phyloP scores from a whole-genome alignment of 371 early-diverging fungal genomes.

The Mucor circinelloides region DNA sequence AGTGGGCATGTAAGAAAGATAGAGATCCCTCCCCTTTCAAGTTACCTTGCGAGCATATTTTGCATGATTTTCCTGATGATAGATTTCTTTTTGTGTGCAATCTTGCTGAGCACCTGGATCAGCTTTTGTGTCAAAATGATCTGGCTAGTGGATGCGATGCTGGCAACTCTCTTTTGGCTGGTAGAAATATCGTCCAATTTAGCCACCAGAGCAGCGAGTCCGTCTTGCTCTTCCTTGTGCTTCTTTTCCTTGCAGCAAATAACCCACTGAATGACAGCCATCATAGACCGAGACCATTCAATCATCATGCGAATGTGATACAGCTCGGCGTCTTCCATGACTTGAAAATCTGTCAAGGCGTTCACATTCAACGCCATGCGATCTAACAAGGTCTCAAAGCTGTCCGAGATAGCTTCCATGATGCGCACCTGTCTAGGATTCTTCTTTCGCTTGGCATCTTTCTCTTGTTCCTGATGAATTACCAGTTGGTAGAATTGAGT shows the following conservation, averaged over 20 bases:
- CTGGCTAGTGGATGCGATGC: slow-evolving; percentile 14
- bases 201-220: slow-evolving; percentile 1
- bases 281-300: slow-evolving; percentile 44
- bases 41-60: slow-evolving; percentile 15
- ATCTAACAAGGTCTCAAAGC: slow-evolving; percentile 44
- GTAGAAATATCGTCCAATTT: neutral
- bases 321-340: slow-evolving; percentile 15
- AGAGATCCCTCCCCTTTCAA: neutral
- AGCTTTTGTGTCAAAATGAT: slow-evolving; percentile 37
- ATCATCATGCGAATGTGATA: slow-evolving; percentile 23
- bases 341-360: slow-evolving; percentile 9
- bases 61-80: slow-evolving; percentile 12
- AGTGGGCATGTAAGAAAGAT: slow-evolving; percentile 12
- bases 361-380: slow-evolving; percentile 42
- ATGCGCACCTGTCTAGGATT: slow-evolving; percentile 13
- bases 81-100: slow-evolving; percentile 16
- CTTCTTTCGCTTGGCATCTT: neutral
- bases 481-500: slow-evolving; percentile 17
- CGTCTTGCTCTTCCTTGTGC: slow-evolving; percentile 10
- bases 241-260: slow-evolving; percentile 17
- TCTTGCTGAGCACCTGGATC: slow-evolving; percentile 36
- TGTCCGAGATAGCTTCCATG: slow-evolving; percentile 36
- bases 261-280: slow-evolving; percentile 40
- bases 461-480: neutral
- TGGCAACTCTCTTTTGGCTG: neutral